phyloP scores from a whole-genome alignment of 352 stramenopile genomes.

The Globisporangium takayamanum region DNA sequence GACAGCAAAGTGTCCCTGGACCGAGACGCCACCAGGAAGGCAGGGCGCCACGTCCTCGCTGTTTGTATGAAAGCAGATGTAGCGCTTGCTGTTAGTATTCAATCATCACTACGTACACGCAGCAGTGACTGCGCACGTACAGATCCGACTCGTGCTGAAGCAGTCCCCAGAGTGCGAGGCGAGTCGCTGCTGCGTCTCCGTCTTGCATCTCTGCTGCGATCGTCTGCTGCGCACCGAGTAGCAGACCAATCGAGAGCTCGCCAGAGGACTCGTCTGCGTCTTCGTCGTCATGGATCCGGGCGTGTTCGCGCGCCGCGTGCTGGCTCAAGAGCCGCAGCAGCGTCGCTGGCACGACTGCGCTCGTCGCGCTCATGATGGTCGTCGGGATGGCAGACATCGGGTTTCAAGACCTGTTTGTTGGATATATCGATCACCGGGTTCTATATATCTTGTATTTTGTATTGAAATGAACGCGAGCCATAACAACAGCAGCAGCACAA shows the following conservation, averaged over 20 bases:
- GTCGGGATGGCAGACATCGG: background rate
- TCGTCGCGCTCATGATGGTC: background rate
- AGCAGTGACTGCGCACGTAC: constrained; percentile 3
- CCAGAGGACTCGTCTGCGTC: background rate
- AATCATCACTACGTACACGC: background rate
- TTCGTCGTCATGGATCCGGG: constrained; percentile 1
- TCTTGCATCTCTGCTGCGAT: background rate
- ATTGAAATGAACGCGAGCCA: too few relatives aligned
- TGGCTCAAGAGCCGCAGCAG: constrained; percentile 8
- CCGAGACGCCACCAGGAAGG: constrained; percentile 7
- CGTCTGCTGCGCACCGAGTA: constrained; percentile 2
- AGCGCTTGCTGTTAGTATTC: background rate
- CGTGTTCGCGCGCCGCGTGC: constrained; percentile 5
- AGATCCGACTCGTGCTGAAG: constrained; percentile 4
- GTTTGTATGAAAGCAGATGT: background rate
- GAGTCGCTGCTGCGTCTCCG: background rate
- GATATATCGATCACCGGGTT: background rate
- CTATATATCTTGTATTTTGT: background rate
- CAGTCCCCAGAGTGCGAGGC: constrained; percentile 8
- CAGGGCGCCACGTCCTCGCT: constrained; percentile 2
- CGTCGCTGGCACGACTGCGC: constrained; percentile 2
- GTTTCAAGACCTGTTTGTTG: background rate
- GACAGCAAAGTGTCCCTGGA: constrained; percentile 7
- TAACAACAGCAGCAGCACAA: background rate
- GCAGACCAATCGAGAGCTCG: constrained; percentile 4